phyloP scores from a whole-genome alignment of 331 rosid genomes.

The Arachis monticola region DNA sequence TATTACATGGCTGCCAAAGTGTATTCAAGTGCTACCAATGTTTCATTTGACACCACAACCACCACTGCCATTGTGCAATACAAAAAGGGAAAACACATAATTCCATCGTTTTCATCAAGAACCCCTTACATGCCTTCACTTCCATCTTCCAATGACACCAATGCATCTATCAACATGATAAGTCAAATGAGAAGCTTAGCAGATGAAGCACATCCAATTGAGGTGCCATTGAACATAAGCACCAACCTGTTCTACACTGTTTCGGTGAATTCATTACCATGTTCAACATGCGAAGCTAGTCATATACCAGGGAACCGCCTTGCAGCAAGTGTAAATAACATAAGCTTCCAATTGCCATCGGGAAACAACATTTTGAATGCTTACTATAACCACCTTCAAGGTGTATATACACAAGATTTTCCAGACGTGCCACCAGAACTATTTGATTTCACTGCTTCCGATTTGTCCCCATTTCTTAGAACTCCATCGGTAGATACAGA shows the following conservation, averaged over 20 bases:
- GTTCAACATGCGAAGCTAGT: conserved; percentile 32
- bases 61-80: conserved; percentile 46
- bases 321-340: conserved; percentile 41
- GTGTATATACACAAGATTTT: conserved; percentile 35
- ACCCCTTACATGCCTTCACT: conserved; percentile 33
- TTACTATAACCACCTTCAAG: conserved; percentile 32
- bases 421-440: conserved; percentile 46
- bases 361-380: conserved; percentile 38
- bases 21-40: background rate
- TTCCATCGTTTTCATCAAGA: background rate
- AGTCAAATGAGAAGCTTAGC: conserved; percentile 49
- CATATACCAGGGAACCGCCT: conserved; percentile 8
- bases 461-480: conserved; percentile 17
- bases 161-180: conserved; percentile 32
- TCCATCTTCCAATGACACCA: conserved; percentile 44
- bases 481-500: conserved; percentile 44
- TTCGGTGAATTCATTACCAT: conserved; percentile 45
- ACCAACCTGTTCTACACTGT: conserved; percentile 30
- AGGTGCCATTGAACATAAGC: conserved; percentile 43
- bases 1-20: conserved; percentile 57
- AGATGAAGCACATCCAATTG: conserved; percentile 32
- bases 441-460: conserved; percentile 48
- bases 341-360: conserved; percentile 26
- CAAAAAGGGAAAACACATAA: background rate
- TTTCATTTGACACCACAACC: conserved; percentile 25